Evolutionary conservation across 192 early-diverging fungal genomes (phyloP).

Genomic region (Podila verticillata): DNA sequence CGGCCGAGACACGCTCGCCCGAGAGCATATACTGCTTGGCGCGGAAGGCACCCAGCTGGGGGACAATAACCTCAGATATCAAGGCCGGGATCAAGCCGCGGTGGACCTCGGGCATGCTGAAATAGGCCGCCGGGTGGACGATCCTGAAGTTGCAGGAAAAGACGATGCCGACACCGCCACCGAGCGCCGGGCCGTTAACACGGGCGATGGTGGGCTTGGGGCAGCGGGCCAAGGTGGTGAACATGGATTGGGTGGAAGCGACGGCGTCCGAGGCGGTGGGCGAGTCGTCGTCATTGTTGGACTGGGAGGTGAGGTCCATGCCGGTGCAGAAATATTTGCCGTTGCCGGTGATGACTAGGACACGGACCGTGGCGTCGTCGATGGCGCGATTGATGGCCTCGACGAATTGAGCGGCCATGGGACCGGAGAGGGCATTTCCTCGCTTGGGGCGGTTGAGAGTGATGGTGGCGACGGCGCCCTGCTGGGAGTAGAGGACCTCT

Average conservation of each 20-base stretch:
- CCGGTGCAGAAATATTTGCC: slow-evolving; percentile 75
- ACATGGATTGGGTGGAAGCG: slow-evolving; percentile 54
- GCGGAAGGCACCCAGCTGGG: slow-evolving; percentile 60
- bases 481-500: slow-evolving; percentile 33
- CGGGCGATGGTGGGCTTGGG: slow-evolving; percentile 64
- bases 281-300: slow-evolving; percentile 21
- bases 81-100: slow-evolving; percentile 71
- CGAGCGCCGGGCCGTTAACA: slow-evolving; percentile 72
- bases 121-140: slow-evolving; percentile 49
- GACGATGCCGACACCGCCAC: slow-evolving; percentile 67
- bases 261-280: slow-evolving; percentile 29
- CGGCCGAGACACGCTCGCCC: slow-evolving; percentile 56
- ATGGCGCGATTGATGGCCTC: slow-evolving; percentile 52
- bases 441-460: slow-evolving; percentile 61
- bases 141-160: slow-evolving; percentile 68
- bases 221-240: slow-evolving; percentile 52
- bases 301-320: slow-evolving; percentile 62
- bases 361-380: slow-evolving; percentile 56
- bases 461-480: slow-evolving; percentile 57
- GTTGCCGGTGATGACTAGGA: slow-evolving; percentile 66
- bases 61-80: slow-evolving; percentile 71
- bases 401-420: slow-evolving; percentile 58
- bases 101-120: slow-evolving; percentile 69
- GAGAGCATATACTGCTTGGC: slow-evolving; percentile 68
- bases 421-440: slow-evolving; percentile 62